Percentiles rank a stretch among this genome's conserved stretches.
These are phyloP conservation scores for Spatholobus suberectus DNA, from an alignment of 306 rosid genomes.

Conservation along the genomic window DNA sequence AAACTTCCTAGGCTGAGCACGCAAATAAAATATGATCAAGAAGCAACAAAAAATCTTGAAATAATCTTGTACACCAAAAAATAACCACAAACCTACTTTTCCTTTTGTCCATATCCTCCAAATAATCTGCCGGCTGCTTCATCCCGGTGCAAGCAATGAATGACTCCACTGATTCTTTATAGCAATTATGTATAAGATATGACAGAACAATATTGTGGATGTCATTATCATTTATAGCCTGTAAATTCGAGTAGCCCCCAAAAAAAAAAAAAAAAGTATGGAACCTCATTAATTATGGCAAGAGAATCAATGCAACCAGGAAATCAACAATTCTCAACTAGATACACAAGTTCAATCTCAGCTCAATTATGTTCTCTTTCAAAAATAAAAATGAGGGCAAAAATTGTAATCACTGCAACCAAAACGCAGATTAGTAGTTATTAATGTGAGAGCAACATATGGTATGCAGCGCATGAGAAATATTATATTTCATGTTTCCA, in stretches of 20 bases:
- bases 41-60: slow-evolving; percentile 17
- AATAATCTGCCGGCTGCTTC: slow-evolving; percentile 65
- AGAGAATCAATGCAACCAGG: slow-evolving; percentile 15
- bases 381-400: not conserved
- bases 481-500: not conserved
- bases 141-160: slow-evolving; percentile 73
- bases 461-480: not conserved
- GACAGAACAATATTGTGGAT: slow-evolving; percentile 70
- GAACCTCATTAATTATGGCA: not conserved
- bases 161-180: slow-evolving; percentile 78
- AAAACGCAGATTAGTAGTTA: not conserved
- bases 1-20: not conserved
- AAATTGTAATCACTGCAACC: not conserved
- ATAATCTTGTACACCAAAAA: not conserved
- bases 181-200: slow-evolving; percentile 90
- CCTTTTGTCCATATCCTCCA: slow-evolving; percentile 84
- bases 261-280: not conserved
- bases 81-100: slow-evolving; percentile 61
- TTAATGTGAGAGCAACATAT: not conserved
- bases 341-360: not conserved
- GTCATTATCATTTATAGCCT: slow-evolving; percentile 77
- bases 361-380: not conserved
- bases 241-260: slow-evolving; percentile 42
- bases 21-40: not conserved
- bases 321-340: slow-evolving; percentile 7